Base-by-base conservation (phyloP, 345 rosid species). In the Populus euphratica region DNA sequence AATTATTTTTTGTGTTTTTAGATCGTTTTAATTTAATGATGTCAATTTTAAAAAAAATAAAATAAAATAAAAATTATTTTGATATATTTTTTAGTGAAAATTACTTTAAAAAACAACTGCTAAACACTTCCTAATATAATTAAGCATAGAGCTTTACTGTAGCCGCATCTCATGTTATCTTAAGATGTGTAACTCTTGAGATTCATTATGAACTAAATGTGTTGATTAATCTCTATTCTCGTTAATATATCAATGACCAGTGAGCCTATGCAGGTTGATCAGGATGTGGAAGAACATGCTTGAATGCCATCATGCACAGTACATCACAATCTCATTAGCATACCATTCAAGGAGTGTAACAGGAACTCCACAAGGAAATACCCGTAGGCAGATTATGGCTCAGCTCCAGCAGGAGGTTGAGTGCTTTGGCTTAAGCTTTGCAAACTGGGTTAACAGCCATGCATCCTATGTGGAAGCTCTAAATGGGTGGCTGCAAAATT, bases 251-350 rank as follows among this genome's bases (percentile, higher is more conserved):
- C 69, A 71, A 47, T 79, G 69, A 76, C 49, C 10, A 0, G 4
- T 54, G 18, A 63, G 29, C 59, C 35, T 54, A 44, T 81, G 87
- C 89, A 95, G 99, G 83, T 78, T 92, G 78, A 89, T 88, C 69
- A 86, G 93, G 77, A 95, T 95, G 97, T 93, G 99, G 99, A 93
- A 93, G 83, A 88, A 91, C 33, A 95, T 95, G 97, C 91, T 95
- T 8, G 98, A 92, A 82, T 93, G 92, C 83, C 98, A 95, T 78
- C 98, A 93, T 44, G 80, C 94, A 5, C 99, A 95, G 73, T 95
- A 95, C 85, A 95, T 95, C 72, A 95, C 97, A 18, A 93, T 95
- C 76, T 95, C 98, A 1, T 68, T 95, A 78, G 98, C 98, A 38
- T 95, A 95, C 80, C 98, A 95, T 85, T 86, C 92, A n/a, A 87